Conservation (phyloP, 1,284 basidiomycete genomes). For the Kwoniella shivajii region DNA sequence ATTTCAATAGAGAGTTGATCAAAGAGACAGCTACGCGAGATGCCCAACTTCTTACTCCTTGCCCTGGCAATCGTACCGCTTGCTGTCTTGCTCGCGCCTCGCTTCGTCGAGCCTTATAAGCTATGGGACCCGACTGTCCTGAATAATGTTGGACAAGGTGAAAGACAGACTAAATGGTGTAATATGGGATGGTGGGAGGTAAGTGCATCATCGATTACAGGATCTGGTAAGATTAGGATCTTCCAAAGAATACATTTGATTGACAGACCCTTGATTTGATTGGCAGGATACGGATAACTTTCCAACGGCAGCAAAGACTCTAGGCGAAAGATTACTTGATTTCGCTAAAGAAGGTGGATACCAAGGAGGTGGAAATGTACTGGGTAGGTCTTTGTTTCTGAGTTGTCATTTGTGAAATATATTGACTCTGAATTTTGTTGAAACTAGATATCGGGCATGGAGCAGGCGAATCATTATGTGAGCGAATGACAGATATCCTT, state of each 20-base stretch:
- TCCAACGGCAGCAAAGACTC: constrained; percentile 65
- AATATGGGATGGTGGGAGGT: constrained; percentile 52
- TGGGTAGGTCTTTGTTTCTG: constrained; percentile 57
- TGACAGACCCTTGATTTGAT: background rate
- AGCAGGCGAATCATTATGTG: constrained; percentile 67
- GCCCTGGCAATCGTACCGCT: constrained; percentile 32
- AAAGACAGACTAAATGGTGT: constrained; percentile 33
- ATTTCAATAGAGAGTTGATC: too few relatives aligned
- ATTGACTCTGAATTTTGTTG: background rate
- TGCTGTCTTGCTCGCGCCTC: constrained; percentile 26
- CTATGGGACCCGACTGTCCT: constrained; percentile 34
- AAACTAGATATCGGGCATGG: constrained; percentile 68
- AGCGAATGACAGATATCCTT: constrained; percentile 28
- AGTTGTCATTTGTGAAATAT: background rate
- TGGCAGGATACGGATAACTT: constrained; percentile 58
- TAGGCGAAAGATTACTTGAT: constrained; percentile 61
- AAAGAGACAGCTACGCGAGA: background rate
- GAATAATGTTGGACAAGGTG: constrained; percentile 23
- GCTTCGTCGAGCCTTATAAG: constrained; percentile 41
- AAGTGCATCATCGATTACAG: constrained; percentile 7
- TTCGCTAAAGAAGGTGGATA: constrained; percentile 55
- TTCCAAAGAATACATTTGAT: background rate
- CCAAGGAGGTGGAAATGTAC: constrained; percentile 54
- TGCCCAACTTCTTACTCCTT: constrained; percentile 15
- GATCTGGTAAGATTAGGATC: background rate